Base-by-base conservation (phyloP, 179 eudicot species). In the Silene coronaria region DNA sequence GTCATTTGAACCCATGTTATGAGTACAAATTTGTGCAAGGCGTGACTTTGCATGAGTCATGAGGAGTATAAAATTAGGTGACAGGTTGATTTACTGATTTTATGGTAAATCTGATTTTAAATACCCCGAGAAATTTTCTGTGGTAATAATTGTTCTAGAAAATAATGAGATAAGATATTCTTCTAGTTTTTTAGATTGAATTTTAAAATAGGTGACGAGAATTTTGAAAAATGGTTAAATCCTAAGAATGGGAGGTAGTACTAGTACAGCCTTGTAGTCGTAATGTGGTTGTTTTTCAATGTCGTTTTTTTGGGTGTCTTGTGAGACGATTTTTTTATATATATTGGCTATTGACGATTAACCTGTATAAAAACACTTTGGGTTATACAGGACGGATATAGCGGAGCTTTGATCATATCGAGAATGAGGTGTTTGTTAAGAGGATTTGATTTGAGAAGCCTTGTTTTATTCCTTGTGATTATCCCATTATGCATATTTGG, bases 401-500 rank as follows among this genome's bases (percentile, higher is more conserved):
- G 58, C 58, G 58, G 58, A n/a, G 21, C 58, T 2, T 17, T 53
- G 58, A 53, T 53, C 58, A 53, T 53, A 6, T 16, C 58, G 1
- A 53, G 58, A 53, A 53, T 53, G 58, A 53, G 58, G 6, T 53
- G 58, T 53, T 17, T 53, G 21, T 53, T 53, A 17, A 17, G 58
- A n/a, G 58, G 58, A 16, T 21, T 53, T 1, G 58, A 53, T 53
- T 53, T 53, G 21, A 53, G 58, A 53, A 53, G 58, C 58, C 7
- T 53, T 16, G 58, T 53, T 63, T 72, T 83, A 11, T 83, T 83
- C 60, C 53, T 80, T 68, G 48, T 81, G 32, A 63, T 83, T 22
- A 58, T 83, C 17, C 86, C 86, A 9, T 42, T 75, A 13, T 77
- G 80, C 65, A 63, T 75, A 23, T 26, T 80, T 16, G 82, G 80